phyloP scores from a whole-genome alignment of 306 rosid genomes.

The Trifolium fragiferum region DNA sequence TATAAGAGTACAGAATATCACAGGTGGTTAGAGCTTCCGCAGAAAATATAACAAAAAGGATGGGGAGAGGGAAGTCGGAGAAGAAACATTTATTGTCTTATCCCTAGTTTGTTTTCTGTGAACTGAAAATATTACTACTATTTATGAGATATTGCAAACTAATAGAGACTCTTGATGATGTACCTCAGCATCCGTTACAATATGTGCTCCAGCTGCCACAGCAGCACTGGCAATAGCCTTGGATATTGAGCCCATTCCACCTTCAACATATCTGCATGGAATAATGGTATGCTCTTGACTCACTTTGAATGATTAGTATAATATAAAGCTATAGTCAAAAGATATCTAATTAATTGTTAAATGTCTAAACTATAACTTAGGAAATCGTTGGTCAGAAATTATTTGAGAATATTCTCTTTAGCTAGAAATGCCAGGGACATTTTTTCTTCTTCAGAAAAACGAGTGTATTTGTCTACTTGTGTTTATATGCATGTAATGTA shows the following conservation, averaged over 20 bases:
- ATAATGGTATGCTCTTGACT: slow-evolving; percentile 29
- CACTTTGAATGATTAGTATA: slow-evolving; percentile 22
- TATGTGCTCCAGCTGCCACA: slow-evolving; percentile 75
- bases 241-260: slow-evolving; percentile 99
- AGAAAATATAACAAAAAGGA: not conserved
- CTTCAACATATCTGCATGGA: slow-evolving; percentile 82
- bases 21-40: slow-evolving; percentile 21
- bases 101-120: slow-evolving; percentile 2
- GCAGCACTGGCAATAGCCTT: slow-evolving; percentile 82
- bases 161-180: slow-evolving; percentile 40
- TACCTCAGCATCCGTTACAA: slow-evolving; percentile 84
- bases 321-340: slow-evolving; percentile 19
- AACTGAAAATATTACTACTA: slow-evolving; percentile 22
- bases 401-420: slow-evolving; percentile 21
- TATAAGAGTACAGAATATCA: slow-evolving; percentile 39
- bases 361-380: slow-evolving; percentile 25
- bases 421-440: slow-evolving; percentile 1
- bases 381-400: slow-evolving; percentile 26
- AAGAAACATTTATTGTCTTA: slow-evolving; percentile 25
- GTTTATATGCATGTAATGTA: slow-evolving; percentile 3
- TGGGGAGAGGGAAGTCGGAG: slow-evolving; percentile 1
- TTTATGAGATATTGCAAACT: slow-evolving; percentile 18
- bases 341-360: slow-evolving; percentile 13
- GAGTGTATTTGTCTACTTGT: not conserved
- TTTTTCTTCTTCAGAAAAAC: not conserved